Base-by-base conservation (phyloP, 495 filamentous ascomycete genomes). In the Aspergillus sparsus region DNA sequence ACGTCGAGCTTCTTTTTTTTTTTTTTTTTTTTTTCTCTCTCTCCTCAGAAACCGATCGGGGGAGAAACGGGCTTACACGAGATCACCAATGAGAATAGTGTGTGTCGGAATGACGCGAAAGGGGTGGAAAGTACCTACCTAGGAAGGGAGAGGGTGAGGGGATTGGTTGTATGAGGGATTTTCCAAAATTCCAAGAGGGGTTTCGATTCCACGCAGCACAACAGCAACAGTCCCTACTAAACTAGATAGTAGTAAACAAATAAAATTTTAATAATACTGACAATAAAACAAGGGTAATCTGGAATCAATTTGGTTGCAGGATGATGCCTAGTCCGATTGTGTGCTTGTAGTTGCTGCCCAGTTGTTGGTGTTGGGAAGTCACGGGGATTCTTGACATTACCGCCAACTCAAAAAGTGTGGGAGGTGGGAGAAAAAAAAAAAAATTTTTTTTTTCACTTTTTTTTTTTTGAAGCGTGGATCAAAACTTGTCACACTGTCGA, bases 131-230 rank as follows among this genome's bases (percentile, higher is more conserved):
- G 62, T 36, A 11, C 15, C 47, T 27, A 27, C 21, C 3, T 27
- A 44, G 51, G 33, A 39, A 21, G 51, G 46, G 37, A 46, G 45
- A 49, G 49, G 32, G 31, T 21, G 44, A 34, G 45, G 46, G 47
- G 63, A 57, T 58, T 16, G 49, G 57, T 59, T 53, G 58, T 70
- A 71, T 68, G 68, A 71, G 68, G 68, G 68, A 71, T 71, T 71
- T 71, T 71, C 41, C 37, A 44, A 39, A 41, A 53, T 12, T 49
- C 16, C 57, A 35, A 27, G 57, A 55, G 53, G 39, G 16, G 41
- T 46, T 49, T 27, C 37, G 49, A 47, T 32, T 59, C 49, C 57
- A 53, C 49, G 65, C 53, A 55, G 49, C 35, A 53, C 54, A 54
- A 42, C 53, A 47, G 58, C 46, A 58, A 6, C 44, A 46, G 44